These are phyloP conservation scores for Macrophomina tecta DNA, from an alignment of 2,329 filamentous ascomycete species.

Conservation along the genomic window DNA sequence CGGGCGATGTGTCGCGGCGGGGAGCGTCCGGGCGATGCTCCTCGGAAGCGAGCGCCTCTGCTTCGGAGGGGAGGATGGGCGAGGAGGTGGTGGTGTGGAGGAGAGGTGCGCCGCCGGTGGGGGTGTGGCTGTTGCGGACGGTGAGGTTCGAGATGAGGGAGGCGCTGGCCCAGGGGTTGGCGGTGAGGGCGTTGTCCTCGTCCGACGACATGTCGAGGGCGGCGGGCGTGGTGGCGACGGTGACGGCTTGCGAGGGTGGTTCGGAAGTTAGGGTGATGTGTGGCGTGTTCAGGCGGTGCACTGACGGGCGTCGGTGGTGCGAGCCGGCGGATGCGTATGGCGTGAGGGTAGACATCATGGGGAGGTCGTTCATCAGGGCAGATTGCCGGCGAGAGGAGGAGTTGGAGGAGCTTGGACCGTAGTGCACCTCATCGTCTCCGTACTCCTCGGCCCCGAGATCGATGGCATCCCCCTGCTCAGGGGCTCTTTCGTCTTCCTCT, in stretches of 20 bases:
- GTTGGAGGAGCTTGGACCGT: conserved; percentile 5
- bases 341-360: conserved; percentile 7
- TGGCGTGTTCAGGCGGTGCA: conserved; percentile 21
- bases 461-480: conserved; percentile 20
- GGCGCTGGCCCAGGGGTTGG: conserved; percentile 22
- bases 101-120: conserved; percentile 29
- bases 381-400: conserved; percentile 6
- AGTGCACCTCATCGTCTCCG: conserved; percentile 17
- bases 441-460: conserved; percentile 14
- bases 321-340: conserved; percentile 8
- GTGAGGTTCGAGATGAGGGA: conserved; percentile 18
- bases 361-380: not conserved
- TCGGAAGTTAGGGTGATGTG: conserved; percentile 20
- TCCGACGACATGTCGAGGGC: conserved; percentile 6
- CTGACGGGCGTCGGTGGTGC: conserved; percentile 20
- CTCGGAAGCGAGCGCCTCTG: conserved; percentile 20
- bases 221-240: conserved; percentile 20
- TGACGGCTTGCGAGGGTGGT: conserved; percentile 23
- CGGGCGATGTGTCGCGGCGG: conserved; percentile 18
- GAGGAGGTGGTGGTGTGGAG: conserved; percentile 40
- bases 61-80: conserved; percentile 35
- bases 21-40: conserved; percentile 2
- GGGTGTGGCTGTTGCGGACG: conserved; percentile 9
- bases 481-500: not conserved
- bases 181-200: conserved; percentile 20